Percentiles rank a stretch among this genome's conserved stretches.
Conservation (phyloP, 2,329 filamentous ascomycete species). For the Fusarium solani-melongenae region DNA sequence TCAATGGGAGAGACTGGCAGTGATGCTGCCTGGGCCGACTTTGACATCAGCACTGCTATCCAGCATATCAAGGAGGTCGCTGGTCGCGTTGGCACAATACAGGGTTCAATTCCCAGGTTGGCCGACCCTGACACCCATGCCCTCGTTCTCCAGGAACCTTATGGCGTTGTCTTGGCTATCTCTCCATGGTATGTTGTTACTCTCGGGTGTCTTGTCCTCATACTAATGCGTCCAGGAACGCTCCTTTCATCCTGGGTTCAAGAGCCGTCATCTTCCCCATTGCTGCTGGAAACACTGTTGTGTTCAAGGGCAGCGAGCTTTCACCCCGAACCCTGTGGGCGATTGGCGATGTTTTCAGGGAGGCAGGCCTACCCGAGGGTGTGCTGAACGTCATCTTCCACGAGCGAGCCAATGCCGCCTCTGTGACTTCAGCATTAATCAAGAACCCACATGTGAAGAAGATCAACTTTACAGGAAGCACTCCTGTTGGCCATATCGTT, state of each 20-base stretch:
- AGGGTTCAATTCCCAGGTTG: conserved; percentile 51
- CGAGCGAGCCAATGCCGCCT: conserved; percentile 72
- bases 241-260: conserved; percentile 65
- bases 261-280: conserved; percentile 71
- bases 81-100: conserved; percentile 53
- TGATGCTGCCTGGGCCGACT: conserved; percentile 51
- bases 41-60: conserved; percentile 52
- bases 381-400: conserved; percentile 78
- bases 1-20: conserved; percentile 64
- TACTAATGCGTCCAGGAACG: conserved; percentile 59
- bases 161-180: conserved; percentile 81
- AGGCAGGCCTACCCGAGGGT: conserved; percentile 81
- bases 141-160: conserved; percentile 79
- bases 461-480: conserved; percentile 88
- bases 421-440: conserved; percentile 75
- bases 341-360: conserved; percentile 71
- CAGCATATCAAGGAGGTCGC: conserved; percentile 58
- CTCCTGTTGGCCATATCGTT: conserved; percentile 78
- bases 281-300: conserved; percentile 80
- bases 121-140: conserved; percentile 55
- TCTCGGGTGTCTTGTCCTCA: neutral
- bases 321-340: conserved; percentile 73
- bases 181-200: conserved; percentile 75
- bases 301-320: conserved; percentile 78
- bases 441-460: conserved; percentile 76